Percentiles rank a stretch among this genome's conserved stretches.
These are phyloP conservation scores for Zygosaccharomyces pseudorouxii DNA, from an alignment of 805 yeast species.

Conservation along the genomic window DNA sequence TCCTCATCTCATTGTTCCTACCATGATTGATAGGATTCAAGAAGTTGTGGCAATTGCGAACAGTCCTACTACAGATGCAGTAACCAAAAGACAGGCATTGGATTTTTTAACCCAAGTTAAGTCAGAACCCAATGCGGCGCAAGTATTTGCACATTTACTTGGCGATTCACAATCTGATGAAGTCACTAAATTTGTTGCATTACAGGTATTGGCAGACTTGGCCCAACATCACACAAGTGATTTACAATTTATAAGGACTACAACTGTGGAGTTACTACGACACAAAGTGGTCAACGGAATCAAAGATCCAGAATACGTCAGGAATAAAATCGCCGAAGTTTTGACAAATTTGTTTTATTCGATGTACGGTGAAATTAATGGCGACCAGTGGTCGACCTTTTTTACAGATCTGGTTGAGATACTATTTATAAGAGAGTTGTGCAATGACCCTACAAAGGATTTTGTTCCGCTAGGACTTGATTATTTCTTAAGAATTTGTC, in stretches of 20 bases:
- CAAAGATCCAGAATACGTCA: slow-evolving; percentile 31
- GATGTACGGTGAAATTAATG: slow-evolving; percentile 32
- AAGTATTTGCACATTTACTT: slow-evolving; percentile 25
- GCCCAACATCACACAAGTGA: slow-evolving; percentile 10
- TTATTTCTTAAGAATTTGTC: slow-evolving; percentile 66
- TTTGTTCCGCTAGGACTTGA: slow-evolving; percentile 50
- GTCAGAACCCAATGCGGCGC: slow-evolving; percentile 25
- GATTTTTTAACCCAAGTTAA: slow-evolving; percentile 31
- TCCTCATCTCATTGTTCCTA: neutral
- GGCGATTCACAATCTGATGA: slow-evolving; percentile 25
- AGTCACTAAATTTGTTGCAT: slow-evolving; percentile 32
- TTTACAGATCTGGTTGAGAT: slow-evolving; percentile 30
- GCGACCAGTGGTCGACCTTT: slow-evolving; percentile 31
- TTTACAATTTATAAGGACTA: slow-evolving; percentile 24
- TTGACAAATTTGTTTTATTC: slow-evolving; percentile 31
- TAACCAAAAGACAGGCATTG: slow-evolving; percentile 53
- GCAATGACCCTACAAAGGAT: slow-evolving; percentile 14
- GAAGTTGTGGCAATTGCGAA: slow-evolving; percentile 86
- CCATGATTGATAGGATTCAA: slow-evolving; percentile 54
- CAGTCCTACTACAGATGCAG: slow-evolving; percentile 58
- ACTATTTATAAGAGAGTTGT: slow-evolving; percentile 20
- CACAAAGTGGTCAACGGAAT: slow-evolving; percentile 17
- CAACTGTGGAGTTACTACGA: slow-evolving; percentile 25
- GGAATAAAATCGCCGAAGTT: slow-evolving; percentile 34
- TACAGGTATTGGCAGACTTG: slow-evolving; percentile 31